A percentile compares a stretch with the other conserved stretches of the same genome.
Evolutionary conservation across 129 eudicot genomes (phyloP).

Genomic region (Apium graveolens): DNA sequence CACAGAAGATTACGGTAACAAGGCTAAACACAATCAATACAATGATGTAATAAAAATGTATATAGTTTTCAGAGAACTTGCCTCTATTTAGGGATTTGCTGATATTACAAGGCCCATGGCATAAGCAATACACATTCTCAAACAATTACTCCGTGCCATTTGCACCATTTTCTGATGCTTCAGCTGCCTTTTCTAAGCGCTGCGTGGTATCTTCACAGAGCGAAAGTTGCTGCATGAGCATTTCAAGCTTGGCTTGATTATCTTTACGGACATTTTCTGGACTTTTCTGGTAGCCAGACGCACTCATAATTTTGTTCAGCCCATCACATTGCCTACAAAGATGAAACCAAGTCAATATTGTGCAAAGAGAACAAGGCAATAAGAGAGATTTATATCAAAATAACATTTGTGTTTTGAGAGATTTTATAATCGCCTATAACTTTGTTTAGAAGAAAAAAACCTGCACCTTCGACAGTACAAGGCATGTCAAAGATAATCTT

Average conservation of each 20-base stretch:
- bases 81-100: not conserved
- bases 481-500: not conserved
- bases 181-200: conserved; percentile 37
- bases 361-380: not conserved
- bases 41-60: not conserved
- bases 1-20: not conserved
- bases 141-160: not conserved
- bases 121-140: not conserved
- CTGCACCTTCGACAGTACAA: not conserved
- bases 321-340: conserved; percentile 56
- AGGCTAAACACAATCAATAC: not conserved
- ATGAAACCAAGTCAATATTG: not conserved
- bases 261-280: conserved; percentile 52
- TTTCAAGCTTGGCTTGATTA: conserved; percentile 41
- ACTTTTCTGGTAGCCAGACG: conserved; percentile 68
- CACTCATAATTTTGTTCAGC: conserved; percentile 48
- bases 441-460: not conserved
- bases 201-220: conserved; percentile 49
- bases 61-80: not conserved
- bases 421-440: not conserved
- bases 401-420: not conserved
- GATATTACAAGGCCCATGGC: not conserved
- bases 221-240: conserved; percentile 44
- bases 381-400: not conserved
- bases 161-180: conserved; percentile 10